Evolutionary conservation across 116 monocot species (phyloP).

Genomic region (Cymodocea nodosa): DNA sequence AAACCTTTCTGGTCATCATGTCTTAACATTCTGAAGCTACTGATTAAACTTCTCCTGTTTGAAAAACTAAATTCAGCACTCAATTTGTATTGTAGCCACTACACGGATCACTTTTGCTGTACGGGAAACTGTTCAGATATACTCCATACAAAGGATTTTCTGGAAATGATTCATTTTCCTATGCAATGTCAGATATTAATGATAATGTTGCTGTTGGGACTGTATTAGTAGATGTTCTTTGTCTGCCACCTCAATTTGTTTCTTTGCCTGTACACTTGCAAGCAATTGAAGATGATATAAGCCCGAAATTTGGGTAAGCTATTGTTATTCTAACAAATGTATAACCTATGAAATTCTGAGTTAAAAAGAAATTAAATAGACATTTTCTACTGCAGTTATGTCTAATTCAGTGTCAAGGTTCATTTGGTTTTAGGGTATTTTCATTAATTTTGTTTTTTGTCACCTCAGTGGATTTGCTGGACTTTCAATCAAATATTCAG

Average conservation of each 20-base stretch:
- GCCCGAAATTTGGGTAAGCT: slow-evolving; percentile 65
- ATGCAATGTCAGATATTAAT: slow-evolving; percentile 52
- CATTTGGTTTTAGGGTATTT: too few relatives aligned
- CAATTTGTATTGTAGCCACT: slow-evolving; percentile 41
- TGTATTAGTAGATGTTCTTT: slow-evolving; percentile 48
- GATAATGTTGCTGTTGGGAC: slow-evolving; percentile 43
- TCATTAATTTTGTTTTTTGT: not conserved
- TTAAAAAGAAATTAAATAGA: too few relatives aligned
- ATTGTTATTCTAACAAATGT: not conserved
- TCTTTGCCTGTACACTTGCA: slow-evolving; percentile 52
- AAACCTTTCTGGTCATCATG: not conserved
- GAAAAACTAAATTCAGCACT: slow-evolving; percentile 11
- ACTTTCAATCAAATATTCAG: slow-evolving; percentile 62
- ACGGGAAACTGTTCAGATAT: slow-evolving; percentile 57
- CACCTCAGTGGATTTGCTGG: slow-evolving; percentile 65
- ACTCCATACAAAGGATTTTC: slow-evolving; percentile 75
- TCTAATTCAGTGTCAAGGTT: too few relatives aligned
- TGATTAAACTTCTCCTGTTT: not conserved
- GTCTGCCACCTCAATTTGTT: slow-evolving; percentile 82
- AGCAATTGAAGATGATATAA: slow-evolving; percentile 55
- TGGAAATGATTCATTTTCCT: slow-evolving; percentile 80
- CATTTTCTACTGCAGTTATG: too few relatives aligned
- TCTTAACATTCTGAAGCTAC: not conserved
- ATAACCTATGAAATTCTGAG: too few relatives aligned
- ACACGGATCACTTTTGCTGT: slow-evolving; percentile 70